Evolutionary conservation across 2,329 filamentous ascomycete species (phyloP), one percentile per base, ranked within the genome.

Genomic region (Calonectria leucothoes): DNA sequence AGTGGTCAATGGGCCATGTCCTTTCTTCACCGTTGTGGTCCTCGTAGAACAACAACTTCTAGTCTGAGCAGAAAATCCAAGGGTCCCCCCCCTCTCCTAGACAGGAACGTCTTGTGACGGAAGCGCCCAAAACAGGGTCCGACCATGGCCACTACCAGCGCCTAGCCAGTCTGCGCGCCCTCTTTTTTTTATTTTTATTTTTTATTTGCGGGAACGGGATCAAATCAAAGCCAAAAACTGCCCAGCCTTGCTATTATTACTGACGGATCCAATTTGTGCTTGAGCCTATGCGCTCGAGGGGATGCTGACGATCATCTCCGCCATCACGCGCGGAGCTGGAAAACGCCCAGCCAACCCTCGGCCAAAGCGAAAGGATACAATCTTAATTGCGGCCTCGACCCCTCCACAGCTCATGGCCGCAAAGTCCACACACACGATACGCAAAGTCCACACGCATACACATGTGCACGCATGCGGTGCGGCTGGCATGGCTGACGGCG

Each of bases 101-200:
- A 67, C 73, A 69, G 66, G 35, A 45, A 23, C n/a, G 69, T 77
- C 72, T 68, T 72, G 77, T 79, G 77, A 79, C 76, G 69, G 55
- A n/a, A n/a, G n/a, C n/a, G 57, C 61, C 49, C 29, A 29, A 57
- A 48, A 66, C 69, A 70, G 59, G 69, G 61, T 57, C 57, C 49
- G 61, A 72, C 39, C 72, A 69, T 55, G 74, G 74, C 61, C 55
- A 59, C 23, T 14, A 14, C 49, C 49, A 49, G 25, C 69, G 63
- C 72, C 70, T 66, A 68, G 69, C 64, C 52, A n/a, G n/a, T n/a
- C n/a, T n/a, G n/a, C n/a, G n/a, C n/a, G n/a, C n/a, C n/a, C n/a
- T n/a, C n/a, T n/a, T n/a, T n/a, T n/a, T n/a, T n/a, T n/a, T n/a
- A n/a, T n/a, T n/a, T n/a, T n/a, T n/a, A n/a, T n/a, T n/a, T n/a